Base-by-base conservation (phyloP, 1,284 basidiomycete species). In the Veloporphyrellus conicus region DNA sequence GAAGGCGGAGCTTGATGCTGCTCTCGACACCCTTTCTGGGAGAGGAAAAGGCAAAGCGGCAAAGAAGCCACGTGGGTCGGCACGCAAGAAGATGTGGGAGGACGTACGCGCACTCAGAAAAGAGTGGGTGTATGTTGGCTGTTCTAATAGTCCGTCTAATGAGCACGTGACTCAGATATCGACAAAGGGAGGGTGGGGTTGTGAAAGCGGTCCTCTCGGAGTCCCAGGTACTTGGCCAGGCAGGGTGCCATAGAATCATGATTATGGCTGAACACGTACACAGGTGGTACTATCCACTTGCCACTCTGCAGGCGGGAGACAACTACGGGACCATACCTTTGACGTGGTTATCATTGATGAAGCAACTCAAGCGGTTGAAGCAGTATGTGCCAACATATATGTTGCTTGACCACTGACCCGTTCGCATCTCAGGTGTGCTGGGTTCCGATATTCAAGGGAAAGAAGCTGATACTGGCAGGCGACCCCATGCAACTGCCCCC, bases 301-400 rank as follows among this genome's bases (percentile, higher is more conserved):
- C 55, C 94, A 98, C 69, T 88, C 90, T 4, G 81, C 92, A 3
- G 93, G 93, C 1, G 82, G 87, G 4, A 71, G 84, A 27, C 90
- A 92, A 57, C 69, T 95, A 9, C 77, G 78, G 33, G 81, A 85
- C 50, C 76, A 85, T 51, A 67, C 75, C 3, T 99, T 97, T 59
- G 95, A 98, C 63, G 84, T 93, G 0, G 83, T 93, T 8, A 87
- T 98, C 35, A 92, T 99, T 34, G 95, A 98, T 57, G 95, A 98
- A 70, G 92, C 93, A 0, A 97, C 94, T 0, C 95, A 98, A 67
- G 94, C 93, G 3, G 66, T 96, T n/a, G 94, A 98, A 69, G 89
- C 93, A 8, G 90, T 93, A 61, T 29, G 63, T 50, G 15, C 16
- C 15, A 16, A 33, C 32, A 8, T 25, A 8, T 12, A 14, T 56